A percentile compares a stretch with the other conserved stretches of the same genome.
These are phyloP conservation scores for Inga oerstediana DNA, from an alignment of 306 rosid species.

Conservation along the genomic window DNA sequence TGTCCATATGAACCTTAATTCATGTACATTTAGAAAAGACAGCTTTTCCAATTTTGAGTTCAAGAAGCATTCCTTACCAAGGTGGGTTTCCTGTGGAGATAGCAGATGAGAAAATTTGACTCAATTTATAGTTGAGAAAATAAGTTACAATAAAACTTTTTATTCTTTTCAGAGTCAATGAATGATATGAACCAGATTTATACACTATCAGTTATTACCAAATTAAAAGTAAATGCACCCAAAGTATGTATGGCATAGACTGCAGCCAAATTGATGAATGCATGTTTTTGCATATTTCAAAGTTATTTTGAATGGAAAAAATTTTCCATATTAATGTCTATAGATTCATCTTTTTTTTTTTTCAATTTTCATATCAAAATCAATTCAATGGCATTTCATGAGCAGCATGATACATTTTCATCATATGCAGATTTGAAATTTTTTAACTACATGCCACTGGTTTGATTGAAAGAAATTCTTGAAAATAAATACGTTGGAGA, in stretches of 20 bases:
- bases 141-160: neutral
- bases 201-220: neutral
- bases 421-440: neutral
- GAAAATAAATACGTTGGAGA: neutral
- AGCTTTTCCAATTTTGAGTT: neutral
- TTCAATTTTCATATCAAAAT: neutral
- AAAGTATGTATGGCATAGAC: neutral
- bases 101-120: neutral
- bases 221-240: neutral
- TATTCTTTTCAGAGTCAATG: neutral
- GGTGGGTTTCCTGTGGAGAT: neutral
- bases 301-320: neutral
- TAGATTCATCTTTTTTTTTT: neutral
- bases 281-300: neutral
- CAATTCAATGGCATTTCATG: neutral
- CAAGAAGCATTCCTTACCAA: neutral
- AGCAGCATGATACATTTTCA: neutral
- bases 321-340: neutral
- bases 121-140: neutral
- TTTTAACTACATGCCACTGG: neutral
- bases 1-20: neutral
- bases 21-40: neutral
- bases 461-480: neutral
- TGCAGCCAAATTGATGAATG: neutral
- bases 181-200: neutral